Evolutionary conservation across 2,329 filamentous ascomycete species (phyloP).

Genomic region (Fusarium sp.): DNA sequence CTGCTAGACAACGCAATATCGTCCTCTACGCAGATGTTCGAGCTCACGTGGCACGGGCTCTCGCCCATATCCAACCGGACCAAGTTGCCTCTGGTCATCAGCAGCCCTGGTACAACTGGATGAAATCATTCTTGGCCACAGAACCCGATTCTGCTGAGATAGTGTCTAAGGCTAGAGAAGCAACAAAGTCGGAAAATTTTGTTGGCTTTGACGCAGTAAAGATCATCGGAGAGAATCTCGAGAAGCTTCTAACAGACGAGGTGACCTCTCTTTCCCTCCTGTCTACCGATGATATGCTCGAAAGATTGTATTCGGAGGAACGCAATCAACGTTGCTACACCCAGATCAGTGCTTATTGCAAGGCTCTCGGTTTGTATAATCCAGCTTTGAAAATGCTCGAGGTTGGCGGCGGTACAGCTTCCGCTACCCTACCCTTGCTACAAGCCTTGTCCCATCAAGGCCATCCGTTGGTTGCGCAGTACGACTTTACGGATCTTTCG

Average conservation of each 20-base stretch:
- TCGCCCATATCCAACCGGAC: neutral
- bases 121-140: conserved; percentile 5
- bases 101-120: conserved; percentile 10
- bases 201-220: conserved; percentile 13
- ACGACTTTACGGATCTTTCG: too few relatives aligned
- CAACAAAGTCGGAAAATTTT: conserved; percentile 8
- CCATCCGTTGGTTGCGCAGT: neutral
- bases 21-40: conserved; percentile 1
- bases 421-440: too few relatives aligned
- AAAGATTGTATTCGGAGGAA: neutral
- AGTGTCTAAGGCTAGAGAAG: conserved; percentile 3
- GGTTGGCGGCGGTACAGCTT: too few relatives aligned
- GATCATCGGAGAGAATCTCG: conserved; percentile 12
- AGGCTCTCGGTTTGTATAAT: too few relatives aligned
- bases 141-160: conserved; percentile 1
- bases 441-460: neutral
- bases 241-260: conserved; percentile 3
- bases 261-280: conserved; percentile 9
- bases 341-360: neutral
- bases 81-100: conserved; percentile 9
- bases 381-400: too few relatives aligned
- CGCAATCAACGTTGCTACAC: too few relatives aligned
- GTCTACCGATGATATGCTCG: conserved; percentile 3
- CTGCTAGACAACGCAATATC: conserved; percentile 2
- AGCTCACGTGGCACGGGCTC: conserved; percentile 5